These are phyloP conservation scores for Aethionema arabicum DNA, from an alignment of 345 rosid species.

Conservation along the genomic window DNA sequence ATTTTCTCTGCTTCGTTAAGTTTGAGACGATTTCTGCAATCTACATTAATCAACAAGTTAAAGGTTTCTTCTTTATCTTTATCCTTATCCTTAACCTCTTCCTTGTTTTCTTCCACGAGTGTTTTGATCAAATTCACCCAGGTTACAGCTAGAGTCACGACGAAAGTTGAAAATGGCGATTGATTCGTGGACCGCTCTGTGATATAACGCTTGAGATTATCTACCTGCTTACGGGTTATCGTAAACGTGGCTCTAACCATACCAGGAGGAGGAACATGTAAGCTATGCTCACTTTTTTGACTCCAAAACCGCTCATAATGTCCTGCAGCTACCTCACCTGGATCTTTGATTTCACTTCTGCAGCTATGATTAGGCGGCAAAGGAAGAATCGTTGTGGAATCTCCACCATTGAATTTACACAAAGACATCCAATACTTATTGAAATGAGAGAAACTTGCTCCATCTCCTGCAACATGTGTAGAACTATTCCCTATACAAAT, in stretches of 20 bases:
- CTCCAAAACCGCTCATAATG: conserved; percentile 32
- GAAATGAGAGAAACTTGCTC: conserved; percentile 33
- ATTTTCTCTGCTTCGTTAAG: conserved; percentile 14
- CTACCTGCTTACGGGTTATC: conserved; percentile 28
- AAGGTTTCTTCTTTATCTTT: conserved; percentile 13
- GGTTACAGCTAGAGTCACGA: conserved; percentile 36
- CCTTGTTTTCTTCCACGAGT: neutral
- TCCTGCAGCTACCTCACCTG: conserved; percentile 30
- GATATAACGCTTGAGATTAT: conserved; percentile 33
- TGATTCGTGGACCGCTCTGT: conserved; percentile 12
- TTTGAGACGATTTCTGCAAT: conserved; percentile 37
- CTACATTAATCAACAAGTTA: conserved; percentile 32
- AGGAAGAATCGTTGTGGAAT: neutral
- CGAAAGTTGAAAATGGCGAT: conserved; percentile 33
- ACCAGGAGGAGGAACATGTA: conserved; percentile 9
- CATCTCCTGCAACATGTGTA: conserved; percentile 39
- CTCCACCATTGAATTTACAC: conserved; percentile 17
- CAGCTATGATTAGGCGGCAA: conserved; percentile 23
- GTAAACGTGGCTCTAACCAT: conserved; percentile 42
- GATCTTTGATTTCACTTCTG: conserved; percentile 40
- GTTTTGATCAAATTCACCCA: conserved; percentile 42
- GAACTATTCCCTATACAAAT: conserved; percentile 36
- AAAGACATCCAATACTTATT: conserved; percentile 43
- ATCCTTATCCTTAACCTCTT: neutral
- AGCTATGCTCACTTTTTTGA: neutral